Evolutionary conservation across 352 stramenopile species (phyloP), one percentile per base, ranked within the genome.

Genomic region (Phytophthora fragariae): DNA sequence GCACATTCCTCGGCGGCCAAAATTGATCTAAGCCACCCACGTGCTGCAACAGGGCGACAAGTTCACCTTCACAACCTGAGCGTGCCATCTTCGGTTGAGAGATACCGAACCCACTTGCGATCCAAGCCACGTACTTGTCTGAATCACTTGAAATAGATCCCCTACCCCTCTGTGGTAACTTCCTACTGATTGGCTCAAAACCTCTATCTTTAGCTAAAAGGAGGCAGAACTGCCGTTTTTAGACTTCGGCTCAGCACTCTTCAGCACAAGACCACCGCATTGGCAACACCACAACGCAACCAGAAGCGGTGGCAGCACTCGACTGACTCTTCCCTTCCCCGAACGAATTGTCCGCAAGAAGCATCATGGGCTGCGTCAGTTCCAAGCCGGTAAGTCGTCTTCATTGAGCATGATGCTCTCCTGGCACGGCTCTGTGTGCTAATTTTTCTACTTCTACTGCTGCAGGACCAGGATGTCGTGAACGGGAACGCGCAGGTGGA

Each of bases 11-110:
- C 24, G 50, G 6, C 29, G 62, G 21, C 14, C 4, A 17, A 8
- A 8, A 31, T 65, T 77, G 49, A 65, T 72, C 39, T 68, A 67
- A 76, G 33, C n/a, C 52, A 37, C 47, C 73, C 59, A 69, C 27
- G 21, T 29, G 24, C 12, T 62, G 59, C 19, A 21, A 54, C 61
- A 94, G 86, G 86, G 86, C 37, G 86, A 94, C 71, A 85, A 86
- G 68, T 92, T 91, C 64, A 94, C 86, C 55, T 94, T 94, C 81
- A 92, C 79, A 14, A 86, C 76, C 24, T 93, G 76, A 90, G 57
- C 54, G 33, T 14, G 46, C 65, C 64, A 76, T 68, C 33, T 55
- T 37, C 44, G 17, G 29, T 31, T 19, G 49, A 55, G 49, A 27
- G 29, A 46, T 46, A 37, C 31, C 46, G 44, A 49, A 55, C 14